A percentile compares a stretch with the other conserved stretches of the same genome.
Conservation (phyloP, 352 stramenopile genomes). For the Blastocystis sp. region DNA sequence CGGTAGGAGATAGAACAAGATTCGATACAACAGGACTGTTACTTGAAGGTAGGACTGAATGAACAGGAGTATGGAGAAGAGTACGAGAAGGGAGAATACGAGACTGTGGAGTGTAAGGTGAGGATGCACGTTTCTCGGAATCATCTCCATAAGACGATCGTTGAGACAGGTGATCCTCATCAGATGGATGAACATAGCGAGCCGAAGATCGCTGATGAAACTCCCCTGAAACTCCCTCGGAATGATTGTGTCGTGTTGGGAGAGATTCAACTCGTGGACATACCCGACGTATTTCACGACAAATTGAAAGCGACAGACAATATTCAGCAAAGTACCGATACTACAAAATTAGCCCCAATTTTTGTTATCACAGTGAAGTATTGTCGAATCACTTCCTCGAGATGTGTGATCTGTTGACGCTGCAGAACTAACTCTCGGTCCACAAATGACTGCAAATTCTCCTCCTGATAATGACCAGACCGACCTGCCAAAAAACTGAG, state of each 20-base stretch:
- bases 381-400: background rate
- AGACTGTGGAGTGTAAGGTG: background rate
- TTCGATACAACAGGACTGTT: background rate
- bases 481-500: conserved; percentile 7
- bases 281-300: background rate
- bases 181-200: too few species aligned
- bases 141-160: too few species aligned
- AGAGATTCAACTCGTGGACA: background rate
- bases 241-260: too few species aligned
- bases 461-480: background rate
- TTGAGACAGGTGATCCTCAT: too few species aligned
- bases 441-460: background rate
- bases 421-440: background rate
- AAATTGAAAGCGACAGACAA: background rate
- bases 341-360: background rate
- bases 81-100: background rate
- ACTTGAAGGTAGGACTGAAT: background rate
- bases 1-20: background rate
- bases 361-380: background rate
- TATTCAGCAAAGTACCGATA: conserved; percentile 22
- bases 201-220: too few species aligned
- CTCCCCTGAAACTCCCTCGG: too few species aligned
- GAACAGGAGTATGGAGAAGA: background rate
- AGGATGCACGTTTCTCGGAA: too few species aligned
- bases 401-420: background rate